Conservation (phyloP, 164 flowering plant species). For the Umbilicus rupestris region DNA sequence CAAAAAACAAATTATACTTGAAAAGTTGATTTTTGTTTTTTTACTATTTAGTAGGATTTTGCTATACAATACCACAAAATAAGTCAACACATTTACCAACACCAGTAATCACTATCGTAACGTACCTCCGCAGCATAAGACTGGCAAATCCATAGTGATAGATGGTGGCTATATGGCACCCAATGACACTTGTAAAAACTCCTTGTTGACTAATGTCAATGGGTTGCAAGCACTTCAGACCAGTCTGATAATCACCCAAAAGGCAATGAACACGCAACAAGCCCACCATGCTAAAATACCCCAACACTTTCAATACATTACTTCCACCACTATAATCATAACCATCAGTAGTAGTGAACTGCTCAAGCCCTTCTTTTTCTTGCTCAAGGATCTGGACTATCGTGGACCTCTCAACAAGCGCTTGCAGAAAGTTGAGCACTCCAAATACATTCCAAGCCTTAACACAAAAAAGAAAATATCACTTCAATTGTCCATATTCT, state of each 20-base stretch:
- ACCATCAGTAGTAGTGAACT: constrained; percentile 91
- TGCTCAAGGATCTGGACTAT: constrained; percentile 77
- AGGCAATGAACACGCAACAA: constrained; percentile 92
- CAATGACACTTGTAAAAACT: constrained; percentile 85
- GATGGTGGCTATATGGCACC: constrained; percentile 87
- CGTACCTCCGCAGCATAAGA: constrained; percentile 92
- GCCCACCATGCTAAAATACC: constrained; percentile 98
- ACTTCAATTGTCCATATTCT: background rate
- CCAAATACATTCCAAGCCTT: constrained; percentile 99
- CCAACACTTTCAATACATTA: constrained; percentile 93
- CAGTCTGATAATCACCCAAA: constrained; percentile 94
- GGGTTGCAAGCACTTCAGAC: constrained; percentile 81
- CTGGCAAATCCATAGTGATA: constrained; percentile 96
- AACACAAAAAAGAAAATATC: background rate
- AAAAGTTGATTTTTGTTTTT: background rate
- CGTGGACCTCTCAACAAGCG: constrained; percentile 89
- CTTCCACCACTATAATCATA: constrained; percentile 96
- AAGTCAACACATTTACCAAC: background rate
- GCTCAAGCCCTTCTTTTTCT: constrained; percentile 89
- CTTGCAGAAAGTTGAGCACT: constrained; percentile 91
- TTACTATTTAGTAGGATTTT: background rate
- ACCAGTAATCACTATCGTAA: background rate
- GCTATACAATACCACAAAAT: too few species aligned
- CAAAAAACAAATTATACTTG: too few species aligned
- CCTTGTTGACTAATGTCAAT: constrained; percentile 92